These are phyloP conservation scores for Magnaporthiopsis incrustans DNA, from an alignment of 2,329 filamentous ascomycete species.

Conservation along the genomic window DNA sequence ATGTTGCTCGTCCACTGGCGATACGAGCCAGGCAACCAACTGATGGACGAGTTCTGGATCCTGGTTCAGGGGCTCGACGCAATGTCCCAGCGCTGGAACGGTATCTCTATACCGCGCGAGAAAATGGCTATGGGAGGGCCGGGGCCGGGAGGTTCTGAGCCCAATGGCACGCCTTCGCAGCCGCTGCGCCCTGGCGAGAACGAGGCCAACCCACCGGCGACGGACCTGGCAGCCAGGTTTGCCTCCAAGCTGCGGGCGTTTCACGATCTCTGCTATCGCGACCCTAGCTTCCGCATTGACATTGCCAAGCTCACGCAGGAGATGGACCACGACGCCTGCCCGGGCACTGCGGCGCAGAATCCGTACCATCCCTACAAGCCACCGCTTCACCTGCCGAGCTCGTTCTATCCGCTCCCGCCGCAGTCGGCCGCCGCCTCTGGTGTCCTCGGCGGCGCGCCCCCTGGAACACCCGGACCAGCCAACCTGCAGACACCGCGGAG, in stretches of 20 bases:
- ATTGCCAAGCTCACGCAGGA: neutral
- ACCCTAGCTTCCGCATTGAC: neutral
- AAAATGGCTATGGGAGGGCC: neutral
- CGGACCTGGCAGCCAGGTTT: neutral
- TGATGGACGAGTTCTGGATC: constrained; percentile 17
- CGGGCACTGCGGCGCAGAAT: neutral
- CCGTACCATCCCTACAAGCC: neutral
- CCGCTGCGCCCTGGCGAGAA: neutral
- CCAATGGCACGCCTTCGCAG: neutral
- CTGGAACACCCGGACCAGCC: neutral
- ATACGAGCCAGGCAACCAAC: constrained; percentile 13
- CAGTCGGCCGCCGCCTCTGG: neutral
- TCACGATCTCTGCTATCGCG: neutral
- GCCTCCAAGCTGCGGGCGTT: neutral
- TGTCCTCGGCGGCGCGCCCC: neutral
- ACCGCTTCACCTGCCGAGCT: neutral
- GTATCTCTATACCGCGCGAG: neutral
- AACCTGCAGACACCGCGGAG: neutral
- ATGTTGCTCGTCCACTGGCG: constrained; percentile 29
- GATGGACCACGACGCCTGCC: neutral
- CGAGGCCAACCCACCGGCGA: neutral
- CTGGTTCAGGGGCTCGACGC: constrained; percentile 11
- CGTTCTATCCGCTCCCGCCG: neutral
- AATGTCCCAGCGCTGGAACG: constrained; percentile 12
- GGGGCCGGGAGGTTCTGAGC: neutral